phyloP scores from a whole-genome alignment of 495 filamentous ascomycete genomes.

The Penicillium egyptiacum region DNA sequence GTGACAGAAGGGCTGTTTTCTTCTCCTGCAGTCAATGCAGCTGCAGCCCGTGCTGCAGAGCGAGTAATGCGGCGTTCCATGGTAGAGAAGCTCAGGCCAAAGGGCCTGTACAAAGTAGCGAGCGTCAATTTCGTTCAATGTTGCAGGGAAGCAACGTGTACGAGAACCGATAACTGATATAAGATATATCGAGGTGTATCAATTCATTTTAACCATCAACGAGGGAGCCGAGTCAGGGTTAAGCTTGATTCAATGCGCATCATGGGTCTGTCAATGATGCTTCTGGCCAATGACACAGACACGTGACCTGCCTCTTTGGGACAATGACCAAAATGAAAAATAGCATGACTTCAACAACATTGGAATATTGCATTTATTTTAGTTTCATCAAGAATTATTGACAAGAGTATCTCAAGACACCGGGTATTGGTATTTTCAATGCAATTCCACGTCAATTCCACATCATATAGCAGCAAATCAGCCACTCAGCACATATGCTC shows the following conservation, averaged over 20 bases:
- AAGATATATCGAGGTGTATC: background rate
- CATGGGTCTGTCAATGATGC: background rate
- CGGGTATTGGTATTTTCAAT: slow-evolving; percentile 13
- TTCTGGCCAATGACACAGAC: background rate
- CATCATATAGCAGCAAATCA: slow-evolving; percentile 5
- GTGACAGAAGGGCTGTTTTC: background rate
- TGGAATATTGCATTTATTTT: slow-evolving; percentile 4
- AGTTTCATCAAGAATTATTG: slow-evolving; percentile 10
- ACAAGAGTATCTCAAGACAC: slow-evolving; percentile 7
- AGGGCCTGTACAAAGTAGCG: background rate
- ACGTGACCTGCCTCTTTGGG: slow-evolving; percentile 4
- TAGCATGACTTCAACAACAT: background rate
- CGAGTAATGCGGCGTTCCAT: slow-evolving; percentile 30
- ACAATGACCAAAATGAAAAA: background rate
- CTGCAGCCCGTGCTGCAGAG: slow-evolving; percentile 21
- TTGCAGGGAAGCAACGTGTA: background rate
- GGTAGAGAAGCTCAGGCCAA: background rate
- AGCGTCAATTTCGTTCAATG: background rate
- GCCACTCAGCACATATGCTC: slow-evolving; percentile 13
- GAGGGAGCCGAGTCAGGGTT: background rate
- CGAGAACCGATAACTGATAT: background rate
- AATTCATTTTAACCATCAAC: background rate
- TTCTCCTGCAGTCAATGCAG: slow-evolving; percentile 11
- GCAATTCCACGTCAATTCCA: slow-evolving; percentile 10
- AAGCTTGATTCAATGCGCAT: background rate